Base-by-base conservation (phyloP, 345 rosid species). In the Citrus trifoliata region DNA sequence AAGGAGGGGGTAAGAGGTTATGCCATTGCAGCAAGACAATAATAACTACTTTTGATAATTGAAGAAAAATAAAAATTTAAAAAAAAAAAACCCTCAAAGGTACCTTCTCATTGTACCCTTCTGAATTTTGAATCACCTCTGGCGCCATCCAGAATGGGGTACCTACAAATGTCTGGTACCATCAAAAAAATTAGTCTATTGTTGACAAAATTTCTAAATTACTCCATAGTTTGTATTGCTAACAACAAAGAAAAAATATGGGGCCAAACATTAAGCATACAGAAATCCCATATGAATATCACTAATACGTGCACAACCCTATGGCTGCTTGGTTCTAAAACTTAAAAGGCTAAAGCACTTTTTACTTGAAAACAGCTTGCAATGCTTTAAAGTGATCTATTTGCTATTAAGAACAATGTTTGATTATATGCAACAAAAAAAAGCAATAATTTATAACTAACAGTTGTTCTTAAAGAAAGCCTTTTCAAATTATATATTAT, bases 71-170 rank as follows among this genome's bases (percentile, higher is more conserved):
- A 33, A 37, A 67, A n/a, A n/a, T n/a, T n/a, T n/a, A n/a, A 7
- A 70, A 70, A 80, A 30, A 53, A 13, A 38, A 37, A 40, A 22
- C 22, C 7, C 68, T 63, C 40, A 66, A 46, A 80, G 65, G 21
- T 84, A 97, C 99, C 98, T 97, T 97, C 85, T 92, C 98, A 76
- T 97, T 90, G 83, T 97, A 97, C 62, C 99, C 99, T 68, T 97
- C 99, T 8, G 97, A 92, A 86, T 97, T 94, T 84, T 94, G 98
- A 88, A 97, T 97, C 61, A 97, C 99, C 85, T 97, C 99, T 12
- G 99, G 99, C 35, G 99, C 99, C 99, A 97, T 97, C 98, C 99
- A 97, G 87, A 97, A 97, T 79, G 99, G 99, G 53, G 99, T 97
- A 85, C 99, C 99, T 74, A 97, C 98, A 86, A 97, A 93, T 78